These are phyloP conservation scores for Lasiodiplodia sp. DNA, from an alignment of 2,329 filamentous ascomycete species.

Conservation along the genomic window DNA sequence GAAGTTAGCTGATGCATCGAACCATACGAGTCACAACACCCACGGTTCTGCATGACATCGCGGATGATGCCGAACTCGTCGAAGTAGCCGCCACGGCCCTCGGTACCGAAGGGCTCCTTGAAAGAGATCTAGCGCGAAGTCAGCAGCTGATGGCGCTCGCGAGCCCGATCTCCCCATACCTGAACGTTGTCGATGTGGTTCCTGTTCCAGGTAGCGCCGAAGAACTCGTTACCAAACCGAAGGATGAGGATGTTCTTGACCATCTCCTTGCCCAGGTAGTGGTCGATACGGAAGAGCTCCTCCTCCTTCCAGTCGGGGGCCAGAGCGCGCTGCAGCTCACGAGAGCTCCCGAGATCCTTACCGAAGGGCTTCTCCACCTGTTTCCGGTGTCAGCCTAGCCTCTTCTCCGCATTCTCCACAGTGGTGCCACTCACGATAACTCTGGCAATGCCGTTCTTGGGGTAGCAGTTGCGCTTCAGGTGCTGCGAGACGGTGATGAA, in stretches of 20 bases:
- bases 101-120: constrained; percentile 98
- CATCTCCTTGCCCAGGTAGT: constrained; percentile 99
- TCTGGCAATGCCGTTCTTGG: constrained; percentile 84
- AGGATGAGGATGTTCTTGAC: constrained; percentile 99
- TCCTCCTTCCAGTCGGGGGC: constrained; percentile 99
- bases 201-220: constrained; percentile 97
- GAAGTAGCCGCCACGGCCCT: constrained; percentile 97
- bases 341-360: constrained; percentile 92
- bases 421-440: constrained; percentile 75
- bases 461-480: constrained; percentile 97
- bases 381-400: constrained; percentile 31
- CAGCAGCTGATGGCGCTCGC: neutral
- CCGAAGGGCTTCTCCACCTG: constrained; percentile 99
- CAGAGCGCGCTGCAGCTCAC: constrained; percentile 91
- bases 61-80: constrained; percentile 99
- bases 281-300: constrained; percentile 98
- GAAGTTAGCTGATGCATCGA: constrained; percentile 21
- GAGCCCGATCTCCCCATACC: constrained; percentile 43
- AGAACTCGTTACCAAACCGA: constrained; percentile 98
- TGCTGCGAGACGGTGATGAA: constrained; percentile 98
- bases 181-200: constrained; percentile 96
- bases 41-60: constrained; percentile 98
- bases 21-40: constrained; percentile 39
- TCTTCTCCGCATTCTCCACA: neutral
- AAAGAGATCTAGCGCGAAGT: constrained; percentile 76